These are phyloP conservation scores for Entoloma clypeatum DNA, from an alignment of 1,284 basidiomycete genomes.

Conservation along the genomic window DNA sequence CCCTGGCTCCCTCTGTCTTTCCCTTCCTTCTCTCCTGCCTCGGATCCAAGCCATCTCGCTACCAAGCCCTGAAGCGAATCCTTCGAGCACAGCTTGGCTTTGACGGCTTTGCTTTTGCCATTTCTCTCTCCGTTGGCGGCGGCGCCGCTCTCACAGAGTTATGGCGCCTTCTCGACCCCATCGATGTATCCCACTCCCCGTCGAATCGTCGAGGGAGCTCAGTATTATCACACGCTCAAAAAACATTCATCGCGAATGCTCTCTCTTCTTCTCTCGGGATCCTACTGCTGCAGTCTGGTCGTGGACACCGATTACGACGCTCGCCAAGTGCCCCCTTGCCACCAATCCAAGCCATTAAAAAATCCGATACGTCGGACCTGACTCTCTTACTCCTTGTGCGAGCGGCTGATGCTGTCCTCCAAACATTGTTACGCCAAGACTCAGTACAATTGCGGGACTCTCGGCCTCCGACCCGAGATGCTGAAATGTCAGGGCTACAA, in stretches of 20 bases:
- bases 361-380: constrained; percentile 62
- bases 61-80: constrained; percentile 36
- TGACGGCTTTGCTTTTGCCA: constrained; percentile 64
- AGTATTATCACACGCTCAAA: constrained; percentile 35
- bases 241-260: constrained; percentile 53
- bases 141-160: constrained; percentile 49
- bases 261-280: constrained; percentile 57
- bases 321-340: constrained; percentile 8
- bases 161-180: constrained; percentile 36
- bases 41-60: constrained; percentile 18
- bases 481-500: too few relatives aligned
- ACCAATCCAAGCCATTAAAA: constrained; percentile 15
- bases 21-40: constrained; percentile 42
- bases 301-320: constrained; percentile 25
- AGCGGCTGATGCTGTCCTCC: constrained; percentile 58
- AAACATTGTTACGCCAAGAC: constrained; percentile 42
- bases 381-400: constrained; percentile 67
- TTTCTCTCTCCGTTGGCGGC: constrained; percentile 60
- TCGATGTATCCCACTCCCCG: background rate
- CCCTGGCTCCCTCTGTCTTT: constrained; percentile 58
- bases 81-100: constrained; percentile 52
- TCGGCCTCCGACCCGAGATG: too few relatives aligned
- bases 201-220: background rate
- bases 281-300: constrained; percentile 51
- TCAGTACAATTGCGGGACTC: too few relatives aligned